Percentiles rank a stretch among this genome's conserved stretches.
Conservation (phyloP, 2,329 filamentous ascomycete species). For the Cladophialophora yegresii region DNA sequence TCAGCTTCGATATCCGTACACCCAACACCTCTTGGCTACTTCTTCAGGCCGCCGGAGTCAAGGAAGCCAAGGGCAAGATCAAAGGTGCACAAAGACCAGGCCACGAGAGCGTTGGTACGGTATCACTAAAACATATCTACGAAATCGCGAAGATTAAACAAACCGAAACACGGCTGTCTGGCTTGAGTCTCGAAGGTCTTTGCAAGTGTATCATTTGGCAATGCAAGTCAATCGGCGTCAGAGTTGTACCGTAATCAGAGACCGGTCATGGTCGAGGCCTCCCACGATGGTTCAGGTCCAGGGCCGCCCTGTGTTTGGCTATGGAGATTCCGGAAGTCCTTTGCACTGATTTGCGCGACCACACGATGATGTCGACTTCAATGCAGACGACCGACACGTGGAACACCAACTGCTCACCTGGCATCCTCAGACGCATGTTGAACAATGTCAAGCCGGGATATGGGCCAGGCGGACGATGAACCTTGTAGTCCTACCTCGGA, state of each 20-base stretch:
- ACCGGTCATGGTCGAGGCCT: not conserved
- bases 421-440: not conserved
- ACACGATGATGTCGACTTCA: not conserved
- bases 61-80: constrained; percentile 70
- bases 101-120: constrained; percentile 74
- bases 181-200: constrained; percentile 68
- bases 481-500: not conserved
- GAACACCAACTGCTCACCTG: not conserved
- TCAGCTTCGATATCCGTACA: constrained; percentile 89
- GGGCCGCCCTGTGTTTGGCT: not conserved
- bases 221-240: constrained; percentile 73
- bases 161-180: constrained; percentile 71
- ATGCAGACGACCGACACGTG: not conserved
- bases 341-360: not conserved
- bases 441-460: not conserved
- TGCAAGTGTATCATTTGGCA: constrained; percentile 74
- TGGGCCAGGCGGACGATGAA: not conserved
- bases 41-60: constrained; percentile 76
- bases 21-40: constrained; percentile 92
- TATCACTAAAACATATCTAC: constrained; percentile 93
- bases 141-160: constrained; percentile 98
- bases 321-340: not conserved
- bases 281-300: not conserved
- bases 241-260: constrained; percentile 57
- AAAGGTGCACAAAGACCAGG: constrained; percentile 74